Evolutionary conservation across 306 rosid species (phyloP), one percentile per base, ranked within the genome.

Genomic region (Bauhinia variegata): DNA sequence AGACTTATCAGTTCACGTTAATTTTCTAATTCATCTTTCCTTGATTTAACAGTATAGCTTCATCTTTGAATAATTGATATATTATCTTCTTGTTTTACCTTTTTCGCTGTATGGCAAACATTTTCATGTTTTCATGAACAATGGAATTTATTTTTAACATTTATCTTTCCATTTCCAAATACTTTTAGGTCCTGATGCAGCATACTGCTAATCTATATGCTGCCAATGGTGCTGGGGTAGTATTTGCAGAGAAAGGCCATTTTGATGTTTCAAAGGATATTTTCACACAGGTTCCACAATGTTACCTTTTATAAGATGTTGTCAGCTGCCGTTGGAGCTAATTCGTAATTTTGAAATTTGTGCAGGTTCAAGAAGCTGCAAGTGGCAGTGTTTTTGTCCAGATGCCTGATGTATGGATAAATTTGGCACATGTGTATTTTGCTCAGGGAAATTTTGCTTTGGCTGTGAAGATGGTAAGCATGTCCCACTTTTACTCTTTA

Each of bases 351-450:
- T 80, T 18, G 70, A 34, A 57, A 46, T 65, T 68, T 51, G 75
- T 73, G 41, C 44, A 95, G 99, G 99, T 95, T 77, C 99, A 90
- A 86, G 99, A 95, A 95, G 99, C 97, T 73, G 99, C 99, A 70
- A 95, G 99, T 70, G 99, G 99, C 37, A 88, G 83, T 80, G 88
- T 95, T 79, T 90, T 95, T 83, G 96, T 95, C 78, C 97, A 95
- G 90, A 93, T 90, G 96, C 96, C 99, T 38, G 99, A 93, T 72
- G 99, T 93, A 76, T 90, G 99, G 99, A 90, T 93, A 71, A 93
- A 93, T 78, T 78, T 93, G 84, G 99, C 96, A 4, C 99, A 93
- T 79, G 97, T 93, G 63, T 93, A 93, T 82, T 93, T 93, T 85
- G 96, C 99, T 58, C 97, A 88, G 75, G 99, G 97, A 8, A 93